Percentiles rank a stretch among this genome's conserved stretches.
Evolutionary conservation across 192 early-diverging fungal genomes (phyloP).

Genomic region (Umbelopsis sp.): DNA sequence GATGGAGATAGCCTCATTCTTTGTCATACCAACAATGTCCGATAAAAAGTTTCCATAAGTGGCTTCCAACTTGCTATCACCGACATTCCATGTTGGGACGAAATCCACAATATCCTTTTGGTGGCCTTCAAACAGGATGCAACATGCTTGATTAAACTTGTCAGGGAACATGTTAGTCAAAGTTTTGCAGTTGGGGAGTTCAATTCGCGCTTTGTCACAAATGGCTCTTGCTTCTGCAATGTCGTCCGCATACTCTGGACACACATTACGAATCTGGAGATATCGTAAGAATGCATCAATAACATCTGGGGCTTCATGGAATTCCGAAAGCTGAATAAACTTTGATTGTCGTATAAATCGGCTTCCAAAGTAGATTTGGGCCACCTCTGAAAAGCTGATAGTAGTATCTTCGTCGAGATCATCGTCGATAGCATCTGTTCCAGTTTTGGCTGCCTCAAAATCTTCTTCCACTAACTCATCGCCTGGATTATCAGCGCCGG

Average conservation of each 20-base stretch:
- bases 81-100: not conserved
- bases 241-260: constrained; percentile 55
- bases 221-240: constrained; percentile 44
- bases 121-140: constrained; percentile 49
- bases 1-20: not conserved
- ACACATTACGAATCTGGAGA: constrained; percentile 45
- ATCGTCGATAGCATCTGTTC: constrained; percentile 44
- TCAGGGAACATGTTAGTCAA: constrained; percentile 41
- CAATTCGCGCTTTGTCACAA: constrained; percentile 40
- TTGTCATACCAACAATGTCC: constrained; percentile 17
- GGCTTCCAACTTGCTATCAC: constrained; percentile 6
- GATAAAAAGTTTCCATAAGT: constrained; percentile 6
- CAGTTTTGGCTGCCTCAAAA: constrained; percentile 38
- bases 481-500: constrained; percentile 28
- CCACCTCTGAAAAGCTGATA: constrained; percentile 41
- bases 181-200: constrained; percentile 52
- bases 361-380: constrained; percentile 53
- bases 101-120: constrained; percentile 20
- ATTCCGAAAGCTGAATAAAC: constrained; percentile 52
- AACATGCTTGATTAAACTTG: constrained; percentile 56
- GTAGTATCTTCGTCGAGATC: constrained; percentile 42
- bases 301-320: constrained; percentile 41
- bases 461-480: constrained; percentile 44
- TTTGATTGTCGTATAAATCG: constrained; percentile 44
- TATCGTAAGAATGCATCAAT: constrained; percentile 53